Conservation (phyloP, 306 rosid species). For the Sophora flavescens region DNA sequence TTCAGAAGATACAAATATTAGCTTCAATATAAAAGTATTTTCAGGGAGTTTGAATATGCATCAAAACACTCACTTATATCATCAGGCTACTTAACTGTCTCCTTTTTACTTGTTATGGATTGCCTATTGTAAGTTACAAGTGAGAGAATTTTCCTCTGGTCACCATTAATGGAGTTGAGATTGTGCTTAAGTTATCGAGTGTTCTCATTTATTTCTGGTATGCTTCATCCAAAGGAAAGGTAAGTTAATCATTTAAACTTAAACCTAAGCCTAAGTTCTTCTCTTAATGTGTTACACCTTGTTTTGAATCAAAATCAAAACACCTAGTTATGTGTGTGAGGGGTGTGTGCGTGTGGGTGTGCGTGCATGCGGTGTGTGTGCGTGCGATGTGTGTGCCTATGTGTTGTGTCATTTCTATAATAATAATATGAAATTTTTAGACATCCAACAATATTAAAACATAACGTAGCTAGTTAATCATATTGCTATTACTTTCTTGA, state of each 20-base stretch:
- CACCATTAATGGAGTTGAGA: not conserved
- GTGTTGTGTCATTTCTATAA: too few species aligned
- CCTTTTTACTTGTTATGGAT: slow-evolving; percentile 77
- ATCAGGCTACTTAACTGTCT: slow-evolving; percentile 73
- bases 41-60: slow-evolving; percentile 67
- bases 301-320: not conserved
- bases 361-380: too few species aligned
- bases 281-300: slow-evolving; percentile 13
- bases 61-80: slow-evolving; percentile 60
- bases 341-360: too few species aligned
- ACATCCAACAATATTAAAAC: too few species aligned
- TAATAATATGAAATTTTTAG: too few species aligned
- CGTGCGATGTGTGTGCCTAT: too few species aligned
- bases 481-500: too few species aligned
- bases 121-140: slow-evolving; percentile 71
- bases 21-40: too few species aligned
- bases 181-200: too few species aligned
- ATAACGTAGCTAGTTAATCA: too few species aligned
- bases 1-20: too few species aligned
- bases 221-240: slow-evolving; percentile 64
- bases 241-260: not conserved
- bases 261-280: not conserved
- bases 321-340: not conserved
- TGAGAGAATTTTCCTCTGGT: slow-evolving; percentile 82
- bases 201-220: slow-evolving; percentile 58